These are phyloP conservation scores for Exophiala alcalophila DNA, from an alignment of 2,329 filamentous ascomycete genomes.

Conservation along the genomic window DNA sequence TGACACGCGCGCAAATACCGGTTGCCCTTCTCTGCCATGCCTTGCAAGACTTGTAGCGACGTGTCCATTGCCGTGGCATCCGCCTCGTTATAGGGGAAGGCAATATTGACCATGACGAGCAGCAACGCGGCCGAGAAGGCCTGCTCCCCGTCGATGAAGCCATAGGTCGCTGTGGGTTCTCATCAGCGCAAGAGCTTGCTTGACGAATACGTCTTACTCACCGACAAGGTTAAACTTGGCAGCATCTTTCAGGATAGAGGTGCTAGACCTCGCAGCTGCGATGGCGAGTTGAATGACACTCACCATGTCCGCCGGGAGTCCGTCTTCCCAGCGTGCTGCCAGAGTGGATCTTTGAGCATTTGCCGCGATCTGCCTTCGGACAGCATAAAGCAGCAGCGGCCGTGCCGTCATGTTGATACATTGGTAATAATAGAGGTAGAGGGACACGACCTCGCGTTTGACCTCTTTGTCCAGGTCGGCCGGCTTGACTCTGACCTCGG, in stretches of 20 bases:
- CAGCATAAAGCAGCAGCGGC: slow-evolving; percentile 54
- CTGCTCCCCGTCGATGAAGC: slow-evolving; percentile 7
- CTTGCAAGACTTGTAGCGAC: slow-evolving; percentile 4
- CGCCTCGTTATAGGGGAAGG: slow-evolving; percentile 1
- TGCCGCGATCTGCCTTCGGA: slow-evolving; percentile 39
- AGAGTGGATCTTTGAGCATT: not conserved
- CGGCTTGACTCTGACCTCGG: slow-evolving; percentile 43
- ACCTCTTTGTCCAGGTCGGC: not conserved
- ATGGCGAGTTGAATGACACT: slow-evolving; percentile 2
- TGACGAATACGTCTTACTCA: slow-evolving; percentile 1
- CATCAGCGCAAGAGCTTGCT: too few species aligned
- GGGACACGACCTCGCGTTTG: slow-evolving; percentile 45
- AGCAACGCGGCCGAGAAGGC: slow-evolving; percentile 10
- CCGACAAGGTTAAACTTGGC: too few species aligned
- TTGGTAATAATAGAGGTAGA: slow-evolving; percentile 54
- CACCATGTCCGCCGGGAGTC: not conserved
- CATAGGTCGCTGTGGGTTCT: slow-evolving; percentile 8
- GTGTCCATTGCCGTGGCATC: slow-evolving; percentile 7
- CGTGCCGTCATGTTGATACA: slow-evolving; percentile 57
- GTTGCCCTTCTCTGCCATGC: slow-evolving; percentile 6
- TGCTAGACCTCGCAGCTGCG: slow-evolving; percentile 1
- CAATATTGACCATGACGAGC: slow-evolving; percentile 4
- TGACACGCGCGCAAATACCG: too few species aligned
- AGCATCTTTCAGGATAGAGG: slow-evolving; percentile 1
- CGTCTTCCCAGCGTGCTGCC: not conserved